Conservation (phyloP, 352 stramenopile genomes). For the Phytophthora fragariae region DNA sequence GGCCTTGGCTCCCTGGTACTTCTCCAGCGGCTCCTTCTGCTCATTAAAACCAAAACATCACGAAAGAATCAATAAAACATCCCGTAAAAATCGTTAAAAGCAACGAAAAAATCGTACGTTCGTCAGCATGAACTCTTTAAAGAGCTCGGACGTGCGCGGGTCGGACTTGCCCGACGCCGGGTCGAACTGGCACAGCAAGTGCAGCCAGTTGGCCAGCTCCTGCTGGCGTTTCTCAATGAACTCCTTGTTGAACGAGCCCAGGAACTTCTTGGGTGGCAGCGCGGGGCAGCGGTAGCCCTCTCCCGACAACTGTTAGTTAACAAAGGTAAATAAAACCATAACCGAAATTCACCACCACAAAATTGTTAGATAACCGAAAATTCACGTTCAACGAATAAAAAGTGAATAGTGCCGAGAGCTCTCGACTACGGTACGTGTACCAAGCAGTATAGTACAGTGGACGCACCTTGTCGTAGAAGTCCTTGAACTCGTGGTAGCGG, state of each 20-base stretch:
- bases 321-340: constrained; percentile 9
- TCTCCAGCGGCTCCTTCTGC: constrained; percentile 82
- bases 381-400: constrained; percentile 2
- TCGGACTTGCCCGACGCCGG: constrained; percentile 65
- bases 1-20: constrained; percentile 48
- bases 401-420: constrained; percentile 12
- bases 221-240: constrained; percentile 92
- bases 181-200: constrained; percentile 83
- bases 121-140: constrained; percentile 82
- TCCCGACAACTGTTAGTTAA: constrained; percentile 48
- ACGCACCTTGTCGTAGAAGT: constrained; percentile 85
- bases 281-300: constrained; percentile 83
- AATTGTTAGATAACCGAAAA: background rate
- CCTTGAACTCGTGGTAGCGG: constrained; percentile 91
- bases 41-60: constrained; percentile 10
- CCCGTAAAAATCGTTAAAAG: background rate
- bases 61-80: background rate
- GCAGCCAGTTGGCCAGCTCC: constrained; percentile 88
- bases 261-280: constrained; percentile 90
- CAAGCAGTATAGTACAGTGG: too few species aligned
- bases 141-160: constrained; percentile 74
- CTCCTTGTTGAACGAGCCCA: constrained; percentile 90
- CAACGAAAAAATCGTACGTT: constrained; percentile 51
- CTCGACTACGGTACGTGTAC: background rate
- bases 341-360: background rate